Evolutionary conservation across 148 eudicot genomes (phyloP).

Genomic region (Chenopodium formosanum): DNA sequence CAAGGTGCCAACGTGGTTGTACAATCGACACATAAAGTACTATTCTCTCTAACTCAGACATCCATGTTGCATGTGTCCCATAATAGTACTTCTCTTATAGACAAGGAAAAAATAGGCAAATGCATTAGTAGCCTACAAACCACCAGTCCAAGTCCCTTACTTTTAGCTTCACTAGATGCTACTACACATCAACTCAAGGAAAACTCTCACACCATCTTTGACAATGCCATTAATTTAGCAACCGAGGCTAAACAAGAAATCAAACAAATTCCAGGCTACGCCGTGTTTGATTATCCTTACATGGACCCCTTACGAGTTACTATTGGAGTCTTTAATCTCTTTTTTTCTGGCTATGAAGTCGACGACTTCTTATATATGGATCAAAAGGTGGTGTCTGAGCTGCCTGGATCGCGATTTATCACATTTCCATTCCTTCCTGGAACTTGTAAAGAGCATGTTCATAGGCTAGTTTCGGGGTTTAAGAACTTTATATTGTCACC

Average conservation of each 20-base stretch:
- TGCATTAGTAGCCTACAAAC: conserved; percentile 74
- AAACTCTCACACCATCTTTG: conserved; percentile 24
- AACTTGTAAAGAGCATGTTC: too few relatives aligned
- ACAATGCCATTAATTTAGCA: conserved; percentile 49
- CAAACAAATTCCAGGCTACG: conserved; percentile 45
- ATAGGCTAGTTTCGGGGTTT: too few relatives aligned
- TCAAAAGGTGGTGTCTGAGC: too few relatives aligned
- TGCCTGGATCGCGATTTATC: too few relatives aligned
- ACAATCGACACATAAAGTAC: conserved; percentile 23
- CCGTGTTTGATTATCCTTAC: conserved; percentile 40
- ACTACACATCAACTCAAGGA: conserved; percentile 48
- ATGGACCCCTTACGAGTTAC: conserved; percentile 64
- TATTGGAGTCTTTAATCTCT: conserved; percentile 34
- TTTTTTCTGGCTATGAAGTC: too few relatives aligned
- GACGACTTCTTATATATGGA: too few relatives aligned
- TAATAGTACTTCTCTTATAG: conserved; percentile 25
- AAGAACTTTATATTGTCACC: too few relatives aligned
- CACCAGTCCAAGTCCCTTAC: conserved; percentile 72
- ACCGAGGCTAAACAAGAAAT: conserved; percentile 41
- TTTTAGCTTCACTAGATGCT: conserved; percentile 77
- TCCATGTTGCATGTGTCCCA: conserved; percentile 75
- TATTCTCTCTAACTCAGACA: conserved; percentile 75
- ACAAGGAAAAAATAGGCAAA: conserved; percentile 48
- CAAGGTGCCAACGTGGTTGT: conserved; percentile 72
- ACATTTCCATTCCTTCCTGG: too few relatives aligned